Conservation (phyloP, 129 eudicot genomes). For the Saussurea involucrata region DNA sequence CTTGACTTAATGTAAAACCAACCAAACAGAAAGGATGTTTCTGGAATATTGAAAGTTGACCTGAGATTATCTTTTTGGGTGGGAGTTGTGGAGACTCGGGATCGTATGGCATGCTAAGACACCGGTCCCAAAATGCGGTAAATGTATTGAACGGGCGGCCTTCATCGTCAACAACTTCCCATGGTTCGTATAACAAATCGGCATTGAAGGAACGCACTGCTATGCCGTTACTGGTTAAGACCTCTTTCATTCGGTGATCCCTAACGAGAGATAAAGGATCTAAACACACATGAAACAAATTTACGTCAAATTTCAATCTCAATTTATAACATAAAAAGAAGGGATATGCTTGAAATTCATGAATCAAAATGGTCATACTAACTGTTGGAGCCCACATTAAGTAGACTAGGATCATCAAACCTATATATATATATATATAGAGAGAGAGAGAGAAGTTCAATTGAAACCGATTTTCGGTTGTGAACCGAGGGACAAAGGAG, state of each 20-base stretch:
- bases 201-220: constrained; percentile 78
- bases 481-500: too few relatives aligned
- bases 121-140: constrained; percentile 72
- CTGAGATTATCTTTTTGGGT: constrained; percentile 78
- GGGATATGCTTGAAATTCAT: neutral
- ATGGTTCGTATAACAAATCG: constrained; percentile 86
- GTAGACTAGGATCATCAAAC: neutral
- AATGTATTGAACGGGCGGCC: constrained; percentile 74
- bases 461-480: too few relatives aligned
- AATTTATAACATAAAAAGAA: neutral
- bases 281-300: constrained; percentile 23
- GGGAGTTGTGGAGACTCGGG: constrained; percentile 91
- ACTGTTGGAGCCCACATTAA: neutral
- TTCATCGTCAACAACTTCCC: constrained; percentile 74
- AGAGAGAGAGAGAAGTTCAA: neutral
- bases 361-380: neutral
- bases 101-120: constrained; percentile 90
- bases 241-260: constrained; percentile 78
- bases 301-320: neutral
- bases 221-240: constrained; percentile 56
- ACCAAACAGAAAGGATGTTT: neutral
- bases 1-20: too few relatives aligned
- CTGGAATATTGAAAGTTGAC: constrained; percentile 21
- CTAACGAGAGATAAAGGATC: constrained; percentile 87
- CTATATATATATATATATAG: neutral